These are phyloP conservation scores for Bacidia rubella DNA, from an alignment of 495 filamentous ascomycete genomes.

Conservation along the genomic window DNA sequence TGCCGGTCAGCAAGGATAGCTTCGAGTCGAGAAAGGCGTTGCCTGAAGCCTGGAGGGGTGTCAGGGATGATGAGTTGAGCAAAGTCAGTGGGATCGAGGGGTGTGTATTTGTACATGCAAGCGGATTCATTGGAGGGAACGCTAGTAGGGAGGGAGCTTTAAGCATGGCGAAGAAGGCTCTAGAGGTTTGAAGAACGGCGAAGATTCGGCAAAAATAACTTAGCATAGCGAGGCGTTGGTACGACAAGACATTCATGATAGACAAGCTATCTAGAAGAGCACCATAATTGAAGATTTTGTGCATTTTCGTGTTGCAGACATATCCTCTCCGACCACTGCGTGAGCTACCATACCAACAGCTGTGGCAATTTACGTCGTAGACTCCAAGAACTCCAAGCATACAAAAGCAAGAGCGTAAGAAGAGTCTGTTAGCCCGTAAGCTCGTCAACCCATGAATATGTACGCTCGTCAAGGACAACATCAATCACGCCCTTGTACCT, in stretches of 20 bases:
- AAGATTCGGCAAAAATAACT: neutral
- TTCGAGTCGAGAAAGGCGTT: constrained; percentile 84
- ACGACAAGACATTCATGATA: neutral
- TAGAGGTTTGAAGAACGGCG: constrained; percentile 30
- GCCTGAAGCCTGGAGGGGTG: constrained; percentile 81
- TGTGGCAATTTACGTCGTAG: neutral
- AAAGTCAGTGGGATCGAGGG: constrained; percentile 59
- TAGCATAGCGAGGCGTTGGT: neutral
- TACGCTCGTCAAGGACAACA: neutral
- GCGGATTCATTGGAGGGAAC: constrained; percentile 92
- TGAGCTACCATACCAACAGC: neutral
- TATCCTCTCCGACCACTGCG: neutral
- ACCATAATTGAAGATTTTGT: neutral
- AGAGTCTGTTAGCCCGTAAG: neutral
- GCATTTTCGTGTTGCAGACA: neutral
- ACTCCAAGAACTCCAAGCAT: constrained; percentile 5
- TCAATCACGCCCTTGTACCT: neutral
- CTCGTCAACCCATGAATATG: neutral
- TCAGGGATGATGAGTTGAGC: constrained; percentile 73
- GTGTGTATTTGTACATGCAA: constrained; percentile 83
- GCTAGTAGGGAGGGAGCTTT: constrained; percentile 79
- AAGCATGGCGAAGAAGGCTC: constrained; percentile 69
- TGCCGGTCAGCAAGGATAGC: constrained; percentile 62
- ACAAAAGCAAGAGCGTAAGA: neutral
- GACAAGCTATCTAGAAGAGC: neutral